A percentile compares a stretch with the other conserved stretches of the same genome.
These are phyloP conservation scores for Coemansia furcata DNA, from an alignment of 192 early-diverging fungal species.

Conservation along the genomic window DNA sequence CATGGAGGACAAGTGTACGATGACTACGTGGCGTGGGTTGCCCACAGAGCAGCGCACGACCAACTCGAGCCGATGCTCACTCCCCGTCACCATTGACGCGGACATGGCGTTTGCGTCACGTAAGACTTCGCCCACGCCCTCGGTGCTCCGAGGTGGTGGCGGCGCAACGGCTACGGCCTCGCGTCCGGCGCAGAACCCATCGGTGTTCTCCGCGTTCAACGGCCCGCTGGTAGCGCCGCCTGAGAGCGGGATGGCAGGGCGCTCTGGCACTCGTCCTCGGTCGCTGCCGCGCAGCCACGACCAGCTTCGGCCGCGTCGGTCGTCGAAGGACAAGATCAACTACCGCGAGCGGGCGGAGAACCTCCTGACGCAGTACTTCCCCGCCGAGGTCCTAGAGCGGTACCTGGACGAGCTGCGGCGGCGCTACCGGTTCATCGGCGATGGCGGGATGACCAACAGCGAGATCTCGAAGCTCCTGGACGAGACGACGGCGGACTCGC, in stretches of 20 bases:
- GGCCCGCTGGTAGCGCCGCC: slow-evolving; percentile 47
- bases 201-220: slow-evolving; percentile 42
- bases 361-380: slow-evolving; percentile 51
- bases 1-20: slow-evolving; percentile 47
- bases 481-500: slow-evolving; percentile 29
- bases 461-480: slow-evolving; percentile 41
- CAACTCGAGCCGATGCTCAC: slow-evolving; percentile 10
- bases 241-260: slow-evolving; percentile 14
- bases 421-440: slow-evolving; percentile 48
- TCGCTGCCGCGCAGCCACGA: slow-evolving; percentile 23
- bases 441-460: slow-evolving; percentile 42
- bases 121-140: slow-evolving; percentile 13
- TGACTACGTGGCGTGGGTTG: slow-evolving; percentile 47
- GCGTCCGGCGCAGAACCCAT: neutral
- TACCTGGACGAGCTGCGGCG: slow-evolving; percentile 53
- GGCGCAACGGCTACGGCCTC: slow-evolving; percentile 1
- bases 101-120: slow-evolving; percentile 10
- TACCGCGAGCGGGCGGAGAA: slow-evolving; percentile 48
- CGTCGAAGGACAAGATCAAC: slow-evolving; percentile 39
- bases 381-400: slow-evolving; percentile 31
- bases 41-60: slow-evolving; percentile 22
- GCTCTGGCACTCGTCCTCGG: slow-evolving; percentile 16
- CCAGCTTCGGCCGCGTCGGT: slow-evolving; percentile 26
- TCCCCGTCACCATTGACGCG: slow-evolving; percentile 3
- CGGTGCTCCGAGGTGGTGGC: slow-evolving; percentile 43